Evolutionary conservation across 202 grass and related monocot species (phyloP).

Genomic region (Setaria italica): DNA sequence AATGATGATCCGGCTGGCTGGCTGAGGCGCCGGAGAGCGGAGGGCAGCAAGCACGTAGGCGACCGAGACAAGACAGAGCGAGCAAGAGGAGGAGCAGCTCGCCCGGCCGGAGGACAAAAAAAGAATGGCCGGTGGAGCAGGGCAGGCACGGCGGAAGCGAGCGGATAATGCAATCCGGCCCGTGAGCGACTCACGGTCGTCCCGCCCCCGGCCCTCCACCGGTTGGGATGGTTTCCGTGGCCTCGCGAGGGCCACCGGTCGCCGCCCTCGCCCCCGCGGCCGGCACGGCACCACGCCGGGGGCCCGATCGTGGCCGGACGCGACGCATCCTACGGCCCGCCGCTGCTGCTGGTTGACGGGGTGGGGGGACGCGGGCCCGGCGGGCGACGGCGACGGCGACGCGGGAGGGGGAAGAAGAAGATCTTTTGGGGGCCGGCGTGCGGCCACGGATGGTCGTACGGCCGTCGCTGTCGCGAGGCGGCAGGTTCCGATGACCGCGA

Average conservation of each 20-base stretch:
- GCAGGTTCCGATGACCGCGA: neutral
- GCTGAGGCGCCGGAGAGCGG: neutral
- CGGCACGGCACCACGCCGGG: neutral
- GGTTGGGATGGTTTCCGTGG: slow-evolving; percentile 23
- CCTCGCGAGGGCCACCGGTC: slow-evolving; percentile 33
- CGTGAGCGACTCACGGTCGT: slow-evolving; percentile 51
- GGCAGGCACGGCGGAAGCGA: neutral
- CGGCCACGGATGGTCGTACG: slow-evolving; percentile 24
- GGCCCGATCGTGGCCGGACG: too few relatives aligned
- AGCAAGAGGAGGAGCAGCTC: neutral
- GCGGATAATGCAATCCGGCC: slow-evolving; percentile 54
- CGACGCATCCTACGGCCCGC: slow-evolving; percentile 25
- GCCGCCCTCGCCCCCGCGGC: neutral
- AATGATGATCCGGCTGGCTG: neutral
- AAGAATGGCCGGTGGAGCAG: slow-evolving; percentile 49
- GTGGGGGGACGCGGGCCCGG: neutral
- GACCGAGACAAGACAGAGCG: too few relatives aligned
- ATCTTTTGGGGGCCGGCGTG: slow-evolving; percentile 21
- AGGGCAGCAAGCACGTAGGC: neutral
- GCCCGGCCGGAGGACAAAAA: neutral
- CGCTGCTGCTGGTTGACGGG: neutral
- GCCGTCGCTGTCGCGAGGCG: slow-evolving; percentile 29
- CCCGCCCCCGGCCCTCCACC: neutral
- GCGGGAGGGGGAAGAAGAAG: neutral
- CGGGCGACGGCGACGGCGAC: slow-evolving; percentile 38